These are phyloP conservation scores for Amanita muscaria DNA, from an alignment of 768 basidiomycete species.

Conservation along the genomic window DNA sequence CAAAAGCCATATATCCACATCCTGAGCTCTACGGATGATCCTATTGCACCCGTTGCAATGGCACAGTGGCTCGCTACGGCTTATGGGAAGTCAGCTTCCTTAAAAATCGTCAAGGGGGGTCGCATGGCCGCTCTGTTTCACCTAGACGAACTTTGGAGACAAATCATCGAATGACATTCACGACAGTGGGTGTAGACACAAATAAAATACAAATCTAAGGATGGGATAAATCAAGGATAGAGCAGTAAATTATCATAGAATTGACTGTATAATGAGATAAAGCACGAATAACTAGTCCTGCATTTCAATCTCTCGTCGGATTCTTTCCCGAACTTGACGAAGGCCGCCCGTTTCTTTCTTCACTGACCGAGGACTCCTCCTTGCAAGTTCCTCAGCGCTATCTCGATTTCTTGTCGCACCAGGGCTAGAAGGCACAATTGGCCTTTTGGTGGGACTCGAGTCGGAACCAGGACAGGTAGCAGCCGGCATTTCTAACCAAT, in stretches of 20 bases:
- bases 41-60: conserved; percentile 32
- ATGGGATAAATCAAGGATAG: too few relatives aligned
- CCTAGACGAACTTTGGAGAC: conserved; percentile 37
- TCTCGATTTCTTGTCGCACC: conserved; percentile 38
- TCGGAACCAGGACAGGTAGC: conserved; percentile 19
- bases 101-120: conserved; percentile 37
- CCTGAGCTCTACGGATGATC: conserved; percentile 33
- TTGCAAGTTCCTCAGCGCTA: conserved; percentile 52
- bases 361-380: conserved; percentile 64
- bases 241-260: conserved; percentile 13
- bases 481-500: conserved; percentile 58
- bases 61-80: conserved; percentile 37
- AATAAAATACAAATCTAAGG: conserved; percentile 12
- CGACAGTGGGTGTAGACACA: not conserved
- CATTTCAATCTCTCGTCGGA: conserved; percentile 68
- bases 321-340: conserved; percentile 74
- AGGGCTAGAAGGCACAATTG: conserved; percentile 37
- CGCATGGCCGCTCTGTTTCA: conserved; percentile 39
- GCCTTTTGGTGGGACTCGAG: conserved; percentile 32
- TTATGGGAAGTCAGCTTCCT: conserved; percentile 33
- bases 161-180: conserved; percentile 19
- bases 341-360: conserved; percentile 66
- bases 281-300: conserved; percentile 42
- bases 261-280: conserved; percentile 17
- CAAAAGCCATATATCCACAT: conserved; percentile 37